phyloP scores from a whole-genome alignment of 768 basidiomycete genomes.

The Xerocomus spinulosus region DNA sequence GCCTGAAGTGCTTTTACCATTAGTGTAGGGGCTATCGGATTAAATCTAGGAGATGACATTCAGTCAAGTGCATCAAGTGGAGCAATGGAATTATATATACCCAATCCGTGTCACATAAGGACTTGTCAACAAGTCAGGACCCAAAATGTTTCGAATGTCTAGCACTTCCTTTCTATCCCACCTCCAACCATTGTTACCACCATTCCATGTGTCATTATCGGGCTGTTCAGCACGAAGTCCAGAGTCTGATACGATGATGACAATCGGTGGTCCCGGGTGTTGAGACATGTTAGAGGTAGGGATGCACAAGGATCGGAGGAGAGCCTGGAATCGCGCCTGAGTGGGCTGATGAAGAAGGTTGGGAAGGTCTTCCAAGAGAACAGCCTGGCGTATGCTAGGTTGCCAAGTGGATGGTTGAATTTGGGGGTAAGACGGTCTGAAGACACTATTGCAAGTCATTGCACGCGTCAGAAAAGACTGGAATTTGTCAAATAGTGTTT shows the following conservation, averaged over 20 bases:
- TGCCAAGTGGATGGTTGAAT: background rate
- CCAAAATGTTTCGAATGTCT: slow-evolving; percentile 67
- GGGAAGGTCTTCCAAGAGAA: slow-evolving; percentile 88
- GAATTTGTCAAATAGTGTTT: slow-evolving; percentile 58
- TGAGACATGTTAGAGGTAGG: slow-evolving; percentile 21
- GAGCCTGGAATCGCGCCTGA: slow-evolving; percentile 66
- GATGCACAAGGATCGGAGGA: slow-evolving; percentile 51
- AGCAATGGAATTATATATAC: slow-evolving; percentile 41
- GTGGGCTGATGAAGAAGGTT: slow-evolving; percentile 77
- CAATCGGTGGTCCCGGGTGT: slow-evolving; percentile 51
- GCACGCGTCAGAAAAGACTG: slow-evolving; percentile 71
- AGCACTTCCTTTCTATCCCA: slow-evolving; percentile 53
- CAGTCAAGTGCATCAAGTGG: background rate
- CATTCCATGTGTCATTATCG: slow-evolving; percentile 46
- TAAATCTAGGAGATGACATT: slow-evolving; percentile 55
- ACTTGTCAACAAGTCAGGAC: slow-evolving; percentile 61
- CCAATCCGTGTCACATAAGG: slow-evolving; percentile 76
- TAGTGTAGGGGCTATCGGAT: slow-evolving; percentile 85
- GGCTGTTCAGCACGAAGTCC: slow-evolving; percentile 67
- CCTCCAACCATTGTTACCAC: slow-evolving; percentile 36
- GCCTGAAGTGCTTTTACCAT: slow-evolving; percentile 72
- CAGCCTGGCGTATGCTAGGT: slow-evolving; percentile 45
- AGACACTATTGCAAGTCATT: slow-evolving; percentile 53
- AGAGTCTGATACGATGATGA: slow-evolving; percentile 80
- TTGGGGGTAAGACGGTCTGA: slow-evolving; percentile 21